Conservation (phyloP, 1,284 basidiomycete species). For the Pterula multifida region DNA sequence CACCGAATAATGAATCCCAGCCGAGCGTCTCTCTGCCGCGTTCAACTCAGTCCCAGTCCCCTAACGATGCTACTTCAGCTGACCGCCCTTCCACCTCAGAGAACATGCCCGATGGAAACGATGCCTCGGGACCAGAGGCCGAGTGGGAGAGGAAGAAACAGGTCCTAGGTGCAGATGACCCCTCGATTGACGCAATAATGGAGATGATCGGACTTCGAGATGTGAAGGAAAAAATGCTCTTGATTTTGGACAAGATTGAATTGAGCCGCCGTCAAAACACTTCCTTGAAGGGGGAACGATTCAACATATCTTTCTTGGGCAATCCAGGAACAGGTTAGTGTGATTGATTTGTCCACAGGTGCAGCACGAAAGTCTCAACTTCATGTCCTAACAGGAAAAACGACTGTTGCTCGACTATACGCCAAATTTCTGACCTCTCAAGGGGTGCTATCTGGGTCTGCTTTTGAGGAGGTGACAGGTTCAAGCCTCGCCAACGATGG, state of each 20-base stretch:
- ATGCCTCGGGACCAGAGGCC: constrained; percentile 21
- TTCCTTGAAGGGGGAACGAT: constrained; percentile 35
- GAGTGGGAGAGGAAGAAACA: constrained; percentile 40
- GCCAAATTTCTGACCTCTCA: constrained; percentile 47
- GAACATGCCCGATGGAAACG: constrained; percentile 9
- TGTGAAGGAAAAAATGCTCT: constrained; percentile 38
- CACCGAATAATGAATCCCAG: no score
- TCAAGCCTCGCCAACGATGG: constrained; percentile 45
- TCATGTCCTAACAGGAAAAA: constrained; percentile 37
- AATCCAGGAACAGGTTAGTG: constrained; percentile 51
- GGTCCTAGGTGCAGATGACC: constrained; percentile 30
- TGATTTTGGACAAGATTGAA: constrained; percentile 40
- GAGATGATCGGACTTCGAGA: constrained; percentile 44
- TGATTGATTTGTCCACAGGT: neutral
- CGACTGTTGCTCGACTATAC: constrained; percentile 53
- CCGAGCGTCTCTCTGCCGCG: no score
- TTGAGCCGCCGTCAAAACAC: constrained; percentile 30
- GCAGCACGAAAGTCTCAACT: neutral
- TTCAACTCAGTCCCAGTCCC: no score
- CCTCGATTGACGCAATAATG: constrained; percentile 42
- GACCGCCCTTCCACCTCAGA: no score
- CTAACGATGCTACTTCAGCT: no score
- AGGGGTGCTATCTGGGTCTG: constrained; percentile 36
- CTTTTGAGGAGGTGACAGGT: constrained; percentile 51
- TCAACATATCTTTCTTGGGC: constrained; percentile 43